Evolutionary conservation across 208 protist genomes (phyloP).

Genomic region (Dictyostelium gargantuum): DNA sequence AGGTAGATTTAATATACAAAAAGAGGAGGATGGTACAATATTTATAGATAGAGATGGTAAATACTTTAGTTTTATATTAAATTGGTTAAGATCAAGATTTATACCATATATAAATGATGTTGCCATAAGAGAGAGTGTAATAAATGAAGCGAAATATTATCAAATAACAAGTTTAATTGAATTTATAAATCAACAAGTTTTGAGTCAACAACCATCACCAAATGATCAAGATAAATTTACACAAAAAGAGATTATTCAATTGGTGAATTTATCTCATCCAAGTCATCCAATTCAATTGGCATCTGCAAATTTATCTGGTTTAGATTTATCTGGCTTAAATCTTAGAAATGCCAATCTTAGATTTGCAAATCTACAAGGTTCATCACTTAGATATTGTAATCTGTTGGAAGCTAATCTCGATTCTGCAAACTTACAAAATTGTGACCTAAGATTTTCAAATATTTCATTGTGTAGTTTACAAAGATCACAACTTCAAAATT

Average conservation of each 20-base stretch:
- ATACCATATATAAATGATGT: neutral
- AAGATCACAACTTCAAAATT: constrained; percentile 25
- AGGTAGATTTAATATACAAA: constrained; percentile 17
- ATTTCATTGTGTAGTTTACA: neutral
- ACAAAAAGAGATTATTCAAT: constrained; percentile 34
- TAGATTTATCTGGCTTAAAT: constrained; percentile 15
- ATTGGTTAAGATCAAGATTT: constrained; percentile 5
- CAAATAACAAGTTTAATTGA: constrained; percentile 1
- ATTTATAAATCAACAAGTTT: neutral
- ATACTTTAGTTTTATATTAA: constrained; percentile 40
- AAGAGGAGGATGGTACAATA: neutral
- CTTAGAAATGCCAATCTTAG: constrained; percentile 2
- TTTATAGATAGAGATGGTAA: constrained; percentile 63
- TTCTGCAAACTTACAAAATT: constrained; percentile 25
- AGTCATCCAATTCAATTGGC: constrained; percentile 2
- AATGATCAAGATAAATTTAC: neutral
- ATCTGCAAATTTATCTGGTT: neutral
- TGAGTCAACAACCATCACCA: neutral
- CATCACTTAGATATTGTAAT: constrained; percentile 14
- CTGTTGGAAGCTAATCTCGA: constrained; percentile 2
- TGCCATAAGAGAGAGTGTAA: neutral
- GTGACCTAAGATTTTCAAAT: constrained; percentile 50
- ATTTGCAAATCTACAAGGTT: constrained; percentile 49
- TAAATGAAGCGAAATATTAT: constrained; percentile 30
- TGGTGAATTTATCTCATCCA: neutral